Evolutionary conservation across 495 filamentous ascomycete species (phyloP), one percentile per base, ranked within the genome.

Genomic region (Bacidia rubella): DNA sequence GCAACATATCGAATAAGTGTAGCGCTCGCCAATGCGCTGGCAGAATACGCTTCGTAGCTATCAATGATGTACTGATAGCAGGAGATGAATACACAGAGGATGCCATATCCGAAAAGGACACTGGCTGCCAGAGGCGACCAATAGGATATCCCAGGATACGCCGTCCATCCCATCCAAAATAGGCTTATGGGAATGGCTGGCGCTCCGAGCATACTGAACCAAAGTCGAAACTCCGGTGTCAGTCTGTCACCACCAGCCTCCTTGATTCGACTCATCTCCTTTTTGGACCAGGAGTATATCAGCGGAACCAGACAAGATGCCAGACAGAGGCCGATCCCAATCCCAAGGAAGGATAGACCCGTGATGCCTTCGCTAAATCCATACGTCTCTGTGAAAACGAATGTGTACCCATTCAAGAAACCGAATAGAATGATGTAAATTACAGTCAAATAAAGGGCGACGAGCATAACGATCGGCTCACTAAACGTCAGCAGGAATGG

Each of bases 351-450:
- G 39, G 68, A 67, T 21, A 82, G 67, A 12, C 75, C 78, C 0
- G 76, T 80, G 15, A 77, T 52, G 0, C 77, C 77, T 23, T 75
- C 57, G 0, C 67, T 70, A 20, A 81, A 66, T 21, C 66, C 68
- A 55, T 85, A 74, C 0, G 74, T 74, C 5, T 78, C 70, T 19
- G 63, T 64, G 60, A 83, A 87, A 58, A 86, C 76, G 61, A 72
- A 80, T 2, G 72, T 68, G 58, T 83, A 87, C 0, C 80, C 82
- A 22, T 76, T 72, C 21, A 82, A 70, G 64, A 84, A 84, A 4
- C 77, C 77, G 62, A 85, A 86, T 0, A 85, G 68, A 17, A 85
- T 70, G 43, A 82, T 76, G 56, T 84, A 86, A 25, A 86, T 64
- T 0, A 83, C 65, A 0, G 77, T 74, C 51, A 85, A 67, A 54